A percentile compares a stretch with the other conserved stretches of the same genome.
Evolutionary conservation across 2,329 filamentous ascomycete genomes (phyloP).

Genomic region (Stachybotrys echinatus): DNA sequence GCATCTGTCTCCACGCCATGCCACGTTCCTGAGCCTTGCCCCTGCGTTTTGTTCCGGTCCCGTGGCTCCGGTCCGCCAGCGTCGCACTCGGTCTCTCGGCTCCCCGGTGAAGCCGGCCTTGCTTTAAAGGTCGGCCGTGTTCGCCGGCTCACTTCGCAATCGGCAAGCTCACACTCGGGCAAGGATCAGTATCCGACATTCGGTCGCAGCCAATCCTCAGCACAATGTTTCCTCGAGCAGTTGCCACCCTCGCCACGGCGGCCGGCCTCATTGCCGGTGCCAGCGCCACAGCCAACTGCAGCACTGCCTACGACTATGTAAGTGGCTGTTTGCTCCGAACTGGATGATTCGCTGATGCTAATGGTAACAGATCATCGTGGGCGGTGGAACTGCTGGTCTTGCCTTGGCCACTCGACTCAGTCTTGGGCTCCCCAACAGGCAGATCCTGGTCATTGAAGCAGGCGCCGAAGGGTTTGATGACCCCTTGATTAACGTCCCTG

Average conservation of each 20-base stretch:
- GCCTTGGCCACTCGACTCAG: slow-evolving; percentile 42
- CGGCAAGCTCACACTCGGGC: neutral
- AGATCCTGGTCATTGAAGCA: slow-evolving; percentile 24
- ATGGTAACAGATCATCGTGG: slow-evolving; percentile 32
- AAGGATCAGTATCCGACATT: neutral
- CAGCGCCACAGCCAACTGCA: neutral
- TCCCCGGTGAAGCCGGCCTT: neutral
- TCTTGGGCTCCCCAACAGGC: slow-evolving; percentile 33
- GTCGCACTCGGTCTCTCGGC: neutral
- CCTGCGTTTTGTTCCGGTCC: neutral
- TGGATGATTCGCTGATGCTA: neutral
- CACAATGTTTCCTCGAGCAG: neutral
- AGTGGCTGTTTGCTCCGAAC: neutral
- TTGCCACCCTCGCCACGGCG: neutral
- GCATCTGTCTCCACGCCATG: no score
- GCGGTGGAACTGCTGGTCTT: slow-evolving; percentile 51
- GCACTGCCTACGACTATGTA: neutral
- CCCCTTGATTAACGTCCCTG: slow-evolving; percentile 32
- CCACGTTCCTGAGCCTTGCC: neutral
- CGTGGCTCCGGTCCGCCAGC: neutral
- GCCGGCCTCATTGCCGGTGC: neutral
- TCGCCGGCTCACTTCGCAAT: neutral
- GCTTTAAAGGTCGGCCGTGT: neutral
- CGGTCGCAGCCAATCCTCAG: neutral
- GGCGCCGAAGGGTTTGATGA: slow-evolving; percentile 19